A percentile compares a stretch with the other conserved stretches of the same genome.
Conservation (phyloP, 306 rosid species). For the Comarum palustre region DNA sequence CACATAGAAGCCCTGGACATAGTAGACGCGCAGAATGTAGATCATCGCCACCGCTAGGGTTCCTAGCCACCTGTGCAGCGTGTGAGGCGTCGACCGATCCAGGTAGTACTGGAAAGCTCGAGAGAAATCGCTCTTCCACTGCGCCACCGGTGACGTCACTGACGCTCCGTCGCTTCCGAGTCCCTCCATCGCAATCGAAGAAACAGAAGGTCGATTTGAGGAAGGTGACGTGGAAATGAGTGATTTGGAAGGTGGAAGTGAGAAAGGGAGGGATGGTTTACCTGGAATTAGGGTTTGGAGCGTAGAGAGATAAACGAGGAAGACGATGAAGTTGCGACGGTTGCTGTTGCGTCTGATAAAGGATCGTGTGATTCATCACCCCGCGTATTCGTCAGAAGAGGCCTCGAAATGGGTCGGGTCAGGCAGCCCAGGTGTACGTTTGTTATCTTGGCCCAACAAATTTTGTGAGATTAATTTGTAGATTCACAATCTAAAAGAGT, state of each 20-base stretch:
- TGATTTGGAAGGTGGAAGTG: neutral
- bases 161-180: conserved; percentile 1
- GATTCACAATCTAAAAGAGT: too few relatives aligned
- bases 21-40: conserved; percentile 58
- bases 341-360: neutral
- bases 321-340: conserved; percentile 17
- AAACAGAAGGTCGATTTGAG: neutral
- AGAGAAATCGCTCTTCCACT: conserved; percentile 16
- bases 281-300: conserved; percentile 21
- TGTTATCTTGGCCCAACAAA: too few relatives aligned
- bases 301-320: neutral
- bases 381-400: neutral
- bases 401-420: neutral
- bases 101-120: conserved; percentile 58
- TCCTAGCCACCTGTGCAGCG: conserved; percentile 37
- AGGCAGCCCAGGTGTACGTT: neutral
- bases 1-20: conserved; percentile 55
- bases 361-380: neutral
- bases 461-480: too few relatives aligned
- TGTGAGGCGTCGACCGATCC: conserved; percentile 46
- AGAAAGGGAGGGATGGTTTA: neutral
- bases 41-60: conserved; percentile 25
- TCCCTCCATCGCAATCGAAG: conserved; percentile 12
- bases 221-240: neutral
- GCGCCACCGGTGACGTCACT: conserved; percentile 13